Conservation (phyloP, 2,329 filamentous ascomycete species). For the Domatiomyces catenatus region DNA sequence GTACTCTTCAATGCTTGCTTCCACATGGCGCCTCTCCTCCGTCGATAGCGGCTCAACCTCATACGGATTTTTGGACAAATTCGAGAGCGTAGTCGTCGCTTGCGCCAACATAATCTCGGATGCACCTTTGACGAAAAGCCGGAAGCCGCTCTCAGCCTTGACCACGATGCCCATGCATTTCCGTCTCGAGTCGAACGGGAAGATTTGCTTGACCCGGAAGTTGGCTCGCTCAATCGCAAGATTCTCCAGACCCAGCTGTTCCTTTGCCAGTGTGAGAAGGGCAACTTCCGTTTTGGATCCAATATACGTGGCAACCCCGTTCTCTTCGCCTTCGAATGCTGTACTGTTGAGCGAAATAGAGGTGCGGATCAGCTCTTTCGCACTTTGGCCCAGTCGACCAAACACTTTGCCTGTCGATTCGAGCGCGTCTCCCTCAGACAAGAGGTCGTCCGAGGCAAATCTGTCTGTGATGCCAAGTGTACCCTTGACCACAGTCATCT, state of each 20-base stretch:
- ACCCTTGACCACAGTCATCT: constrained; percentile 52
- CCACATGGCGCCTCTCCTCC: constrained; percentile 17
- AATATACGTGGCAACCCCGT: constrained; percentile 51
- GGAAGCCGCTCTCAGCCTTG: constrained; percentile 26
- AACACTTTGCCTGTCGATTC: not conserved
- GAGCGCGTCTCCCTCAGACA: constrained; percentile 6
- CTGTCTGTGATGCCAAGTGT: not conserved
- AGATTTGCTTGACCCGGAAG: constrained; percentile 47
- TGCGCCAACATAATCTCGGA: constrained; percentile 31
- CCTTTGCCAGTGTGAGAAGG: constrained; percentile 52
- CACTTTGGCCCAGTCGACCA: constrained; percentile 6
- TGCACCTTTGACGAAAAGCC: constrained; percentile 34
- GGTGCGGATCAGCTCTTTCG: constrained; percentile 25
- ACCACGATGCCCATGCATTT: constrained; percentile 47
- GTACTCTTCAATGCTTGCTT: constrained; percentile 27
- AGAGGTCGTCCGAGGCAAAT: constrained; percentile 1
- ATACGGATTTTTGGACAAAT: constrained; percentile 16
- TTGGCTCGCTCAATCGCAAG: constrained; percentile 48
- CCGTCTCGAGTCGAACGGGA: constrained; percentile 60
- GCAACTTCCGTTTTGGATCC: constrained; percentile 68
- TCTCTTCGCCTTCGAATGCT: constrained; percentile 59
- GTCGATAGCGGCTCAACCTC: constrained; percentile 14
- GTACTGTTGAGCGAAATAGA: constrained; percentile 43
- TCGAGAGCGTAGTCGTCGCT: constrained; percentile 22
- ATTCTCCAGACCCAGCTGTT: constrained; percentile 49